Base-by-base conservation (phyloP, 495 filamentous ascomycete genomes). In the Coniosporium apollinis region DNA sequence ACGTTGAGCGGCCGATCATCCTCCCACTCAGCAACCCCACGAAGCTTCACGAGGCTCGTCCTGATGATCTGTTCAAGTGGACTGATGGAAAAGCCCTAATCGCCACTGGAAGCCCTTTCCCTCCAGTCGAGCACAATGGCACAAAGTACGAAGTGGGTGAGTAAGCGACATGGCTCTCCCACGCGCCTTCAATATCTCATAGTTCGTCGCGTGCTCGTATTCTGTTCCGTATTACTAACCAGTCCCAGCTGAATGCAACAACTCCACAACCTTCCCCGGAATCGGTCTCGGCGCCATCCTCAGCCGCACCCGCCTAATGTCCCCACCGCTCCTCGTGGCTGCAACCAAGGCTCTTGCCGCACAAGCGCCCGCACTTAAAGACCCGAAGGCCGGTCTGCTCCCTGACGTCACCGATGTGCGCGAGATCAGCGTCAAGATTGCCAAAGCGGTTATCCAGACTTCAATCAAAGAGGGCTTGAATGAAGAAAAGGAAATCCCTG, bases 1-100 rank as follows among this genome's bases (percentile, higher is more conserved):
- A 87, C 42, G 70, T 81, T 1, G 65, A 79, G 1, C 67, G 75
- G 4, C 84, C 84, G 19, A 78, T 89, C 33, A 70, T 94, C 34
- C 72, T 92, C 37, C 85, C 84, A 0, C 66, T 92, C 13, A 85
- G 78, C 9, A 94, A 94, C 50, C 84, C 84, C 2, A 94, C 85
- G 0, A 61, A 70, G 1, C 69, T 91, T 0, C 83, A 92, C 53
- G 84, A 92, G 55, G 84, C 85, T 1, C 59, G 70, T 8, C 84
- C 84, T 0, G 55, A 67, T n/a, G 84, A 92, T 48, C 57, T 94
- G 30, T 68, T 73, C 37, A 49, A 65, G 0, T 94, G 82, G 85
- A 86, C 81, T 0, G 58, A 79, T 22, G 83, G 82, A 0, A 71
- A 70, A 38, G 81, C 74, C 0, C 65, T 92, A n/a, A 72, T 89